These are phyloP conservation scores for Tylopilus vinaceipallidus DNA, from an alignment of 768 basidiomycete genomes.

Conservation along the genomic window DNA sequence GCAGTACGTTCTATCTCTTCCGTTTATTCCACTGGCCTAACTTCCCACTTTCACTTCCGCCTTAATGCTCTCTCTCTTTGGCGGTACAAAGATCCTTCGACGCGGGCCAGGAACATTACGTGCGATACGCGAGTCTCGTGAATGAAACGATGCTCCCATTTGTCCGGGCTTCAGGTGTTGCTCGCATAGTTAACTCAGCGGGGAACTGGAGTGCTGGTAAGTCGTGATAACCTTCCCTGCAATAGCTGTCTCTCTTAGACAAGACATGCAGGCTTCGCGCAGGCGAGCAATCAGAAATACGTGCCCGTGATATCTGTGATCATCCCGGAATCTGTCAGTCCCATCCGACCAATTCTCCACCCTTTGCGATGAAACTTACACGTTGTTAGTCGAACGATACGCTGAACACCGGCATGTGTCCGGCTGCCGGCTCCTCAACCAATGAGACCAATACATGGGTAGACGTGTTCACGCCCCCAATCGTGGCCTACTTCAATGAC, in stretches of 20 bases:
- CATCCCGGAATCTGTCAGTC: constrained; percentile 49
- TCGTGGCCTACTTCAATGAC: constrained; percentile 55
- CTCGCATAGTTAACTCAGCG: constrained; percentile 62
- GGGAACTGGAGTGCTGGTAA: constrained; percentile 64
- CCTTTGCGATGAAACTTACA: neutral
- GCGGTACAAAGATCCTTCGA: constrained; percentile 40
- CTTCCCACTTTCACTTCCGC: too few species aligned
- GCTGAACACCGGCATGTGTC: constrained; percentile 63
- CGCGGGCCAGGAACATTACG: constrained; percentile 47
- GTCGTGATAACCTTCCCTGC: neutral
- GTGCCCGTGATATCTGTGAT: constrained; percentile 53
- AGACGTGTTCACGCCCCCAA: constrained; percentile 47
- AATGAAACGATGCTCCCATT: constrained; percentile 46
- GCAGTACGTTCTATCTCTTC: constrained; percentile 64
- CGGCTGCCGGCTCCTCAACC: constrained; percentile 44
- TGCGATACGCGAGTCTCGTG: constrained; percentile 52
- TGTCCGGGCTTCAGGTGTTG: constrained; percentile 43
- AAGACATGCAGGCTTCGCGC: constrained; percentile 37
- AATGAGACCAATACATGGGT: constrained; percentile 49
- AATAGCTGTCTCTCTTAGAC: neutral
- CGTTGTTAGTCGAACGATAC: constrained; percentile 53
- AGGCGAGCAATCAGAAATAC: constrained; percentile 44
- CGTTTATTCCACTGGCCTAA: constrained; percentile 39
- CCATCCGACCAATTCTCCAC: neutral
- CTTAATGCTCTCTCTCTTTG: neutral